Evolutionary conservation across 176 grass and related monocot genomes (phyloP).

Genomic region (Ananas comosus): DNA sequence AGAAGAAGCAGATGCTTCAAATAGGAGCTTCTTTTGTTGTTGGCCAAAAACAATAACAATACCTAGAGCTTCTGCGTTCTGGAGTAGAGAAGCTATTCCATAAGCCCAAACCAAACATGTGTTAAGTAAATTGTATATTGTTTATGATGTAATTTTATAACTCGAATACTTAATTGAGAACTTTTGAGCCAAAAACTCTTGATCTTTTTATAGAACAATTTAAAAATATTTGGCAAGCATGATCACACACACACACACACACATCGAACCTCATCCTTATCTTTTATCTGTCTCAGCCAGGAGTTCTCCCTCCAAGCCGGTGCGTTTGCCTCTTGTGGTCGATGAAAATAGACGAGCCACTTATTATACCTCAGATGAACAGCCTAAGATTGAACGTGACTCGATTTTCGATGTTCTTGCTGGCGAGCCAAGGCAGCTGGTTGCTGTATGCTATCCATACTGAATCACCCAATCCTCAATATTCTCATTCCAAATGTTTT

Average conservation of each 20-base stretch:
- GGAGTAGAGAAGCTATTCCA: too few species aligned
- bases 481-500: conserved; percentile 7
- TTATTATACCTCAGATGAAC: conserved; percentile 49
- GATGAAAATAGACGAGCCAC: conserved; percentile 89
- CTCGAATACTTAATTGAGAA: too few species aligned
- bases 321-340: conserved; percentile 47
- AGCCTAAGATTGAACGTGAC: conserved; percentile 35
- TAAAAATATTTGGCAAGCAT: not conserved
- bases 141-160: too few species aligned
- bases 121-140: too few species aligned
- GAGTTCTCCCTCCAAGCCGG: conserved; percentile 38
- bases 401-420: conserved; percentile 47
- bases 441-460: conserved; percentile 45
- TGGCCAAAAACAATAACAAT: too few species aligned
- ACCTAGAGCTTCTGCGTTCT: too few species aligned
- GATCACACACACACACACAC: not conserved
- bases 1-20: too few species aligned
- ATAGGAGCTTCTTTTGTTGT: not conserved
- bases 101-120: too few species aligned
- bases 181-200: too few species aligned
- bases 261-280: conserved; percentile 14
- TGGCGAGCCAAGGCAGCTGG: conserved; percentile 46
- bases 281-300: conserved; percentile 36
- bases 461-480: conserved; percentile 4
- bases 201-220: too few species aligned